Conservation (phyloP, 768 basidiomycete genomes). For the Tylopilus rubrobrunneus region DNA sequence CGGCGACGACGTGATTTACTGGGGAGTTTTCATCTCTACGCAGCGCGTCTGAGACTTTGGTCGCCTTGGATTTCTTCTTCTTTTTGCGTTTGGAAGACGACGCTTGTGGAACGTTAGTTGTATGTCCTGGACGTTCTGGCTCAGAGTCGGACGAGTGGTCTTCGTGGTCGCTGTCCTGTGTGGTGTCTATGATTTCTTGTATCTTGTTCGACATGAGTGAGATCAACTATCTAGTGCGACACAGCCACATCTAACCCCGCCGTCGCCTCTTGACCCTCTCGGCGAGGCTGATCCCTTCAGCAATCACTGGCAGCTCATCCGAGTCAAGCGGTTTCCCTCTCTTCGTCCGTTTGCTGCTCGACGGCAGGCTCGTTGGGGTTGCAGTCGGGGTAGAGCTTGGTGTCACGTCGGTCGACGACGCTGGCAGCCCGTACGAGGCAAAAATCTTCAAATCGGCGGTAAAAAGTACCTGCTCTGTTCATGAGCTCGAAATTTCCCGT, state of each 20-base stretch:
- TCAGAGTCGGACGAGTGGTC: slow-evolving; percentile 30
- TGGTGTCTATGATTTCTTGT: slow-evolving; percentile 40
- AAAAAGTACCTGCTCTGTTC: too few relatives aligned
- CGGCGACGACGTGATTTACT: too few relatives aligned
- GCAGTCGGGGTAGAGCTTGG: slow-evolving; percentile 24
- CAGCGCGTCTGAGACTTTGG: slow-evolving; percentile 47
- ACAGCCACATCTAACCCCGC: too few relatives aligned
- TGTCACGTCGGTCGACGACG: slow-evolving; percentile 10
- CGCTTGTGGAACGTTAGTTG: slow-evolving; percentile 20
- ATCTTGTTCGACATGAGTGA: slow-evolving; percentile 35
- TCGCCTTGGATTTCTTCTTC: slow-evolving; percentile 81
- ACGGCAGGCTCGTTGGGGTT: slow-evolving; percentile 30
- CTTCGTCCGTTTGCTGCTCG: slow-evolving; percentile 13
- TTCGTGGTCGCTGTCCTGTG: slow-evolving; percentile 34
- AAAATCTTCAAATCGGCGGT: slow-evolving; percentile 23
- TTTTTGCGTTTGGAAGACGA: slow-evolving; percentile 63
- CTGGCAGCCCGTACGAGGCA: slow-evolving; percentile 43
- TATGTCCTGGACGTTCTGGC: slow-evolving; percentile 18
- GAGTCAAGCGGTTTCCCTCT: not conserved
- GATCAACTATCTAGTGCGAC: not conserved
- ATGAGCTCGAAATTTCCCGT: too few relatives aligned
- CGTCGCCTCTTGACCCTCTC: slow-evolving; percentile 42
- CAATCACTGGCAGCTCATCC: slow-evolving; percentile 7
- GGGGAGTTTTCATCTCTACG: slow-evolving; percentile 44
- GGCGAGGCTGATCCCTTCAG: slow-evolving; percentile 27